Evolutionary conservation across 2,329 filamentous ascomycete genomes (phyloP), one percentile per base, ranked within the genome.

Genomic region (Clarireedia sp.): DNA sequence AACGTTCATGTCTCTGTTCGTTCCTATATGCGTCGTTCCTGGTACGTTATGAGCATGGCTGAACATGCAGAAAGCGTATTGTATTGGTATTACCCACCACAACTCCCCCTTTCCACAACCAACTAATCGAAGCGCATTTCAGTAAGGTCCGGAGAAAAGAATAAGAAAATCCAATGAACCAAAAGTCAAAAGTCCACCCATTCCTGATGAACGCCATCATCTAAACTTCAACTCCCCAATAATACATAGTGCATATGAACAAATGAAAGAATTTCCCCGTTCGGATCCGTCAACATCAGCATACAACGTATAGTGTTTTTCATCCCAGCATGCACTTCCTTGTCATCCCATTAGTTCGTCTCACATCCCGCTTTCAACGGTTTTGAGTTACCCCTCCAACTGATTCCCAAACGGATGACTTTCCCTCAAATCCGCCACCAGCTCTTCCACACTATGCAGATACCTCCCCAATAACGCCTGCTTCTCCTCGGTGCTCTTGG

Each of bases 341-440:
- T 19, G 16, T 3, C 38, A 33, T 19, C 38, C 38, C 17, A n/a
- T 19, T n/a, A 41, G 5, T 41, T 41, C 5, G 4, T 1, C 38
- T n/a, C 4, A 41, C 0, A 41, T 6, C 19, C 19, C 19, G 3
- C 9, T 8, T n/a, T 17, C 14, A 8, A 7, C 7, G 8, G 7
- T 19, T 41, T 6, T 14, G n/a, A n/a, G 8, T 41, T 19, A 45
- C 55, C 60, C 49, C 81, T 59, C 73, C 76, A 56, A 82, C 71
- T 5, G 77, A 79, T 5, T 83, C 70, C 83, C 85, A 73, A 90
- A 90, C 0, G 89, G 86, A 47, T 86, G 85, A 62, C 83, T 87
- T 68, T 89, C 89, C 61, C 85, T 83, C 64, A 96, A 73, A 70
- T 96, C 90, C 68, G 62, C 63, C 1, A 88, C 84, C 60, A 89